Conservation (phyloP, 139 green algal species). For the Volvox africanus region DNA sequence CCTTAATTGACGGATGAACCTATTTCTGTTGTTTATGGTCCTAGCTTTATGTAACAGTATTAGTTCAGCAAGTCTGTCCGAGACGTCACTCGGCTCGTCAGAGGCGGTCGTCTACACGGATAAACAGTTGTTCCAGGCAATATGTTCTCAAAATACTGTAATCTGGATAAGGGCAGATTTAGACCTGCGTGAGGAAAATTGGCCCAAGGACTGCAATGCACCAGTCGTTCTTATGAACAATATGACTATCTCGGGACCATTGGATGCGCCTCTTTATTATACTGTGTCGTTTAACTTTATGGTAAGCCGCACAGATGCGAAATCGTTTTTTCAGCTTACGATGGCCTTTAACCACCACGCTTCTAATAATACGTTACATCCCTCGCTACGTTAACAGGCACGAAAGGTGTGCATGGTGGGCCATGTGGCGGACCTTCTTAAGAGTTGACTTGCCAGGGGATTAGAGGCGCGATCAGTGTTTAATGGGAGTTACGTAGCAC, state of each 20-base stretch:
- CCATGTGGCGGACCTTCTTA: not conserved
- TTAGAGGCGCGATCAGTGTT: too few relatives aligned
- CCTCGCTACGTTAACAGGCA: not conserved
- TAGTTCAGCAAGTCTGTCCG: too few relatives aligned
- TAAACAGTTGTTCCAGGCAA: not conserved
- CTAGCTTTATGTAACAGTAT: too few relatives aligned
- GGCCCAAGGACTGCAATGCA: not conserved
- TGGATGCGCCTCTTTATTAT: not conserved
- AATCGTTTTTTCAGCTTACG: not conserved
- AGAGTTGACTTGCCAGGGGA: too few relatives aligned
- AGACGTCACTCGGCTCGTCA: not conserved
- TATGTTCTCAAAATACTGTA: not conserved
- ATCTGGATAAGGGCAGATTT: slow-evolving; percentile 16
- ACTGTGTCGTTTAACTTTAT: slow-evolving; percentile 37
- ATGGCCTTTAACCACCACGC: too few relatives aligned
- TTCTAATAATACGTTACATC: not conserved
- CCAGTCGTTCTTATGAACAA: not conserved
- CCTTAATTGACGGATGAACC: too few relatives aligned
- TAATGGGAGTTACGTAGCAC: too few relatives aligned
- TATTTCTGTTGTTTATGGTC: too few relatives aligned
- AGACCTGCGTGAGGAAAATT: slow-evolving; percentile 21
- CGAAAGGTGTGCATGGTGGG: not conserved
- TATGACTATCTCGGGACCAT: slow-evolving; percentile 17
- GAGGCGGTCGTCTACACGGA: not conserved
- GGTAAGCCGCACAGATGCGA: not conserved